These are phyloP conservation scores for Blastocladiella emersonii DNA, from an alignment of 371 early-diverging fungal species.

Conservation along the genomic window DNA sequence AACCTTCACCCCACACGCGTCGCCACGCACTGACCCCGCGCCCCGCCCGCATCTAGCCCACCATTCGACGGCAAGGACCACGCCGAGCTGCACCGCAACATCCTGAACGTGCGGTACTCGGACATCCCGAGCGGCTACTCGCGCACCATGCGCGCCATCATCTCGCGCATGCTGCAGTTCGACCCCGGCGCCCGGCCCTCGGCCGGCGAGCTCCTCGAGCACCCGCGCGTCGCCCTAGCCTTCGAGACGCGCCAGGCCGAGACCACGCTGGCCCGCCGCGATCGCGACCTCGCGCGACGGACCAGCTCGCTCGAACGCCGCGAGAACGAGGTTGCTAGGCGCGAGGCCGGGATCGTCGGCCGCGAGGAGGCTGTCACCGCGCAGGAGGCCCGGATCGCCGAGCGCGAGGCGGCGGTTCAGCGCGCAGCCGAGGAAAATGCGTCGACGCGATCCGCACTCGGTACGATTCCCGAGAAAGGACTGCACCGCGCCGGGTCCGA, in stretches of 20 bases:
- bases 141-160: conserved; percentile 23
- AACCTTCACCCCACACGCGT: neutral
- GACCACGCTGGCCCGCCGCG: neutral
- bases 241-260: no score
- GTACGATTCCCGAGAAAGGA: no score
- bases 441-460: no score
- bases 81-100: conserved; percentile 30
- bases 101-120: conserved; percentile 29
- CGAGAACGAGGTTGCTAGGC: conserved; percentile 10
- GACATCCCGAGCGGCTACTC: conserved; percentile 38
- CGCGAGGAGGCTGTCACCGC: conserved; percentile 8
- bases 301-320: neutral
- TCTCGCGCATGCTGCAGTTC: conserved; percentile 37
- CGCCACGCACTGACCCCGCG: no score
- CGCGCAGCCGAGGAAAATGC: conserved; percentile 14
- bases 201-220: conserved; percentile 19
- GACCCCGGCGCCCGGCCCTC: conserved; percentile 12
- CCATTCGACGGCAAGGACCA: conserved; percentile 49
- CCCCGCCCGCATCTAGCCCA: conserved; percentile 23
- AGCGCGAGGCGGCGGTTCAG: neutral
- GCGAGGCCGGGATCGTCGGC: conserved; percentile 2
- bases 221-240: conserved; percentile 12
- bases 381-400: conserved; percentile 11
- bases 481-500: no score
- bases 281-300: neutral